Base-by-base conservation (phyloP, 176 grass and related monocot genomes). In the Avena insularis region DNA sequence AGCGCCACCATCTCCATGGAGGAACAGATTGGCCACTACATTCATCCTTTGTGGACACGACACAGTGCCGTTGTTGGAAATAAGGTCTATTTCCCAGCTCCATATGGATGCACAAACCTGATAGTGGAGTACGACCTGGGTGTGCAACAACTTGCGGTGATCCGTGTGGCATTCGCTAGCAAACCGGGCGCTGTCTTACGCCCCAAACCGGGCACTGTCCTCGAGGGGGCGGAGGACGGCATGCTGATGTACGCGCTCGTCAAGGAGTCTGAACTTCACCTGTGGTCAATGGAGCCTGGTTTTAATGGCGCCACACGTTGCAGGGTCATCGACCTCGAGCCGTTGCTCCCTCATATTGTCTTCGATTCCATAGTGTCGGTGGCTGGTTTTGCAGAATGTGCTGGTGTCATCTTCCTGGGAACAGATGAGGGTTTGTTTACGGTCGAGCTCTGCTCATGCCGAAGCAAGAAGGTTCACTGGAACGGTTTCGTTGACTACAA, bases 31-130 rank as follows among this genome's bases (percentile, higher is more conserved):
- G 7, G 17, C 5, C 0, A 9, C 59, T 0, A 12, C 59, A 61
- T 7, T 20, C 2, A 5, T 0, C 14, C 15, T 12, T 5, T 14
- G 0, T 2, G n/a, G 1, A 1, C 0, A 0, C 12, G 45, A 6
- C 71, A 50, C n/a, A 50, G 43, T 4, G 45, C 71, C n/a, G 12
- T 27, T 3, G 12, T 74, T 13, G 71, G 45, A 49, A 27, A 27
- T 0, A 50, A 50, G 43, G 45, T 50, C n/a, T 74, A 75, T 2
- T 2, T 75, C 69, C 69, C 69, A 40, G 38, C 5, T 9, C 29
- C 29, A 29, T 12, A 16, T 21, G 40, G 11, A 4, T 4, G 46
- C 46, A 47, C 8, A 54, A 5, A 54, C 51, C 51, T 54, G 51
- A 9, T 71, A 1, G 16, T 45, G 17, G 68, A 43, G 71, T 48